Evolutionary conservation across 805 yeast genomes (phyloP).

Genomic region (Kodamaea sagamina): DNA sequence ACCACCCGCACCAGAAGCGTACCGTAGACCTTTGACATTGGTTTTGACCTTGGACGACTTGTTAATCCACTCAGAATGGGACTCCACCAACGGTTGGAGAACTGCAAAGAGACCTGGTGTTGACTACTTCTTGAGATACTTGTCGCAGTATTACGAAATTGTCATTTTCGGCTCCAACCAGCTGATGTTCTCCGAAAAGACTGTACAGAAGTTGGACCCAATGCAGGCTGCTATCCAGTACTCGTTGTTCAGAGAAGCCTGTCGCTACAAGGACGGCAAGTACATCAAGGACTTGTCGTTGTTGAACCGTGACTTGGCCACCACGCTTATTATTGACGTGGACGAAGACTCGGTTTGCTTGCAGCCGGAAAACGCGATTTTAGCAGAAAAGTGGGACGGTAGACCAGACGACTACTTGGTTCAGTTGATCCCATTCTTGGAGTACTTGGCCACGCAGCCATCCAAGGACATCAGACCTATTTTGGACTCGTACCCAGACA

Average conservation of each 20-base stretch:
- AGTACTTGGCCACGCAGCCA: constrained; percentile 87
- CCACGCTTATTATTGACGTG: constrained; percentile 78
- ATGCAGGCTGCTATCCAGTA: constrained; percentile 85
- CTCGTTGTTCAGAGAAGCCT: constrained; percentile 87
- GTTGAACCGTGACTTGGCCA: constrained; percentile 86
- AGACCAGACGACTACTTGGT: constrained; percentile 76
- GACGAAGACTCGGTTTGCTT: constrained; percentile 68
- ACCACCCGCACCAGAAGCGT: constrained; percentile 87
- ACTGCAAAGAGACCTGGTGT: constrained; percentile 99
- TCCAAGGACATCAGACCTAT: constrained; percentile 89
- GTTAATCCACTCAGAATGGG: constrained; percentile 90
- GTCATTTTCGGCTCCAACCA: constrained; percentile 86
- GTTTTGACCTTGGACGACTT: constrained; percentile 89
- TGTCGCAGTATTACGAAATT: constrained; percentile 94
- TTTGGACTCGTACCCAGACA: constrained; percentile 68
- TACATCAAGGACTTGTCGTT: constrained; percentile 86
- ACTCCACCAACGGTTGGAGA: constrained; percentile 91
- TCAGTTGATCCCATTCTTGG: constrained; percentile 86
- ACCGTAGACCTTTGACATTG: constrained; percentile 87
- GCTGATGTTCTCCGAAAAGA: constrained; percentile 80
- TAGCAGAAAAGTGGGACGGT: constrained; percentile 86
- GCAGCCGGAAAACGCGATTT: constrained; percentile 95
- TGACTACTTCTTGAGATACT: constrained; percentile 92
- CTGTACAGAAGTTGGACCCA: constrained; percentile 90
- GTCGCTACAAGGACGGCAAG: constrained; percentile 85